Conservation (phyloP, 73 alveolate species). For the Tetrahymena thermophila region DNA sequence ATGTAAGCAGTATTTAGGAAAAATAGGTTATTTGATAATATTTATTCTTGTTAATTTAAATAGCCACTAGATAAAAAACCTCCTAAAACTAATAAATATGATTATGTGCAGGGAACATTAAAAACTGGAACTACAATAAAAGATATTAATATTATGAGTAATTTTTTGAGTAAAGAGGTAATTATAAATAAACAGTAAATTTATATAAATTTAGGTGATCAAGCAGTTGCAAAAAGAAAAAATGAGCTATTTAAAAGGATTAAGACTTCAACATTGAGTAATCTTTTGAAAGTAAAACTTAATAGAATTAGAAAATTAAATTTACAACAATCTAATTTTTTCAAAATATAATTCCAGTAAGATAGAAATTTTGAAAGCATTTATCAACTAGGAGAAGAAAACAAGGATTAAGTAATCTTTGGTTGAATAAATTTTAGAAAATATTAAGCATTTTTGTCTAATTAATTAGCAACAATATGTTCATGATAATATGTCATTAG, state of each 20-base stretch:
- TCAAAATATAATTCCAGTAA: not conserved
- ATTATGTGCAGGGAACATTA: conserved; percentile 60
- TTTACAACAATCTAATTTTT: not conserved
- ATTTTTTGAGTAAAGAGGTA: not conserved
- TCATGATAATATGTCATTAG: conserved; percentile 15
- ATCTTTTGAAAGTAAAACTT: conserved; percentile 46
- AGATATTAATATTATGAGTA: conserved; percentile 81
- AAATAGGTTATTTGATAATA: not conserved
- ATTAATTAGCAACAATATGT: conserved; percentile 1
- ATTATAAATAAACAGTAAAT: not conserved
- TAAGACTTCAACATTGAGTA: conserved; percentile 63
- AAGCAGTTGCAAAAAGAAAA: conserved; percentile 75
- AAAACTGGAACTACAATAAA: conserved; percentile 92
- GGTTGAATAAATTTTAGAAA: not conserved
- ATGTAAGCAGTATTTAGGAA: not conserved
- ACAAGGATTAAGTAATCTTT: conserved; percentile 8
- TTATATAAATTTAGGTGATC: conserved; percentile 13
- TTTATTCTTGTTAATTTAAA: not conserved
- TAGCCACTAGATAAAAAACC: conserved; percentile 78
- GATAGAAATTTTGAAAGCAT: conserved; percentile 41
- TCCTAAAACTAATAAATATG: conserved; percentile 80
- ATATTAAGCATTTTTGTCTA: conserved; percentile 15
- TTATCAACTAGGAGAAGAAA: conserved; percentile 38
- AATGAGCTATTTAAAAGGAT: conserved; percentile 75
- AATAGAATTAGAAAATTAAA: conserved; percentile 24